Conservation (phyloP, 805 yeast species). For the Candida bentonensis region DNA sequence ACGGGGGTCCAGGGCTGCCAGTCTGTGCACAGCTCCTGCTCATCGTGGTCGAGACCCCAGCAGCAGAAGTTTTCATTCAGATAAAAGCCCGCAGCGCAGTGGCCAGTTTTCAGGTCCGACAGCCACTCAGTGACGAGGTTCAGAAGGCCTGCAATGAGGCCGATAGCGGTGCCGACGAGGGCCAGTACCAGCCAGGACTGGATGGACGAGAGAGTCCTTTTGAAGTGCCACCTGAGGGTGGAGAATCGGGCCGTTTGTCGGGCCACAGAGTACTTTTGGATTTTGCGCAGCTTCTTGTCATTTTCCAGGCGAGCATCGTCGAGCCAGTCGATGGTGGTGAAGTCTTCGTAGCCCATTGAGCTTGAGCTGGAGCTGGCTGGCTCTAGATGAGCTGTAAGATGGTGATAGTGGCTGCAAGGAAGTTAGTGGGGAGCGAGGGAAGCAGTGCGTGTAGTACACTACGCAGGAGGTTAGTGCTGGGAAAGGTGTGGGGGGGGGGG, state of each 20-base stretch:
- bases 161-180: constrained; percentile 61
- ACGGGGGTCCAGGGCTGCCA: constrained; percentile 59
- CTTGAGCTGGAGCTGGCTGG: too few relatives aligned
- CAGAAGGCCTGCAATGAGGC: constrained; percentile 68
- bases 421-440: too few relatives aligned
- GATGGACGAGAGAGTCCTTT: constrained; percentile 17
- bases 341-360: constrained; percentile 29
- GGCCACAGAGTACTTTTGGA: constrained; percentile 7
- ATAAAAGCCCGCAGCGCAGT: constrained; percentile 57
- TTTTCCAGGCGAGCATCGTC: constrained; percentile 32
- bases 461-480: too few relatives aligned
- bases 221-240: constrained; percentile 4
- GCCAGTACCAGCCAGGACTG: constrained; percentile 67
- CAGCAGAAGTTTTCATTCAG: constrained; percentile 73
- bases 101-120: constrained; percentile 66
- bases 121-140: constrained; percentile 78
- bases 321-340: constrained; percentile 42
- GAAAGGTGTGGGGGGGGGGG: too few relatives aligned
- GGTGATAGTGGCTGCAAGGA: too few relatives aligned
- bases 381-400: too few relatives aligned
- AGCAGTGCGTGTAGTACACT: too few relatives aligned
- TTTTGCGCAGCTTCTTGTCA: constrained; percentile 13
- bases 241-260: constrained; percentile 5
- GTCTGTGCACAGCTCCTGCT: constrained; percentile 32
- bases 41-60: constrained; percentile 36